Percentiles rank a stretch among this genome's conserved stretches.
Evolutionary conservation across 768 basidiomycete genomes (phyloP).

Genomic region (Serendipita sp.): DNA sequence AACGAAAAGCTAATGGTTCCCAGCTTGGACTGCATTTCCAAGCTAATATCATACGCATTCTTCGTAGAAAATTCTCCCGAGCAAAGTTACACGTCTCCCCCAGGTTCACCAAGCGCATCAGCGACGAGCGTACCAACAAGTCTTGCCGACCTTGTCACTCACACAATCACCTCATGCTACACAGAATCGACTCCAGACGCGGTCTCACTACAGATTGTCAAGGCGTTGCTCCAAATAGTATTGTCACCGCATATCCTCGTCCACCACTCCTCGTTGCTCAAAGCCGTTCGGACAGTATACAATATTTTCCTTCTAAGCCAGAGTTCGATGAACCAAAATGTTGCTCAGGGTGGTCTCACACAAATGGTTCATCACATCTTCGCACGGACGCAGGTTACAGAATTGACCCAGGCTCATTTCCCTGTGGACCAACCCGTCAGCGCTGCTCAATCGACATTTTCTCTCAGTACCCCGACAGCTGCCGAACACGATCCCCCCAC

Average conservation of each 20-base stretch:
- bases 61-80: constrained; percentile 53
- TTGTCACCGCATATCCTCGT: constrained; percentile 76
- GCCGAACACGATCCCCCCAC: neutral
- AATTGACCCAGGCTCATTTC: neutral
- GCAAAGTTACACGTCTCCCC: constrained; percentile 48
- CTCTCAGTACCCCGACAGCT: neutral
- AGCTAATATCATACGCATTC: constrained; percentile 94
- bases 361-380: constrained; percentile 99
- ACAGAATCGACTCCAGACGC: constrained; percentile 75
- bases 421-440: neutral
- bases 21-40: constrained; percentile 92
- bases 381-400: constrained; percentile 28
- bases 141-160: constrained; percentile 82
- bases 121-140: constrained; percentile 46
- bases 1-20: constrained; percentile 91
- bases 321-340: constrained; percentile 89
- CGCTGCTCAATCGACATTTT: constrained; percentile 1
- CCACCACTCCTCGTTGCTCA: constrained; percentile 89
- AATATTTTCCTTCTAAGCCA: constrained; percentile 88
- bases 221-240: constrained; percentile 78
- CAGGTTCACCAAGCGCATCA: constrained; percentile 48
- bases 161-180: constrained; percentile 87
- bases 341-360: constrained; percentile 92
- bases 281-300: constrained; percentile 94
- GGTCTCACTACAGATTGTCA: constrained; percentile 92